phyloP scores from a whole-genome alignment of 1,139 yeast species.

The Suhomyces guaymorum region DNA sequence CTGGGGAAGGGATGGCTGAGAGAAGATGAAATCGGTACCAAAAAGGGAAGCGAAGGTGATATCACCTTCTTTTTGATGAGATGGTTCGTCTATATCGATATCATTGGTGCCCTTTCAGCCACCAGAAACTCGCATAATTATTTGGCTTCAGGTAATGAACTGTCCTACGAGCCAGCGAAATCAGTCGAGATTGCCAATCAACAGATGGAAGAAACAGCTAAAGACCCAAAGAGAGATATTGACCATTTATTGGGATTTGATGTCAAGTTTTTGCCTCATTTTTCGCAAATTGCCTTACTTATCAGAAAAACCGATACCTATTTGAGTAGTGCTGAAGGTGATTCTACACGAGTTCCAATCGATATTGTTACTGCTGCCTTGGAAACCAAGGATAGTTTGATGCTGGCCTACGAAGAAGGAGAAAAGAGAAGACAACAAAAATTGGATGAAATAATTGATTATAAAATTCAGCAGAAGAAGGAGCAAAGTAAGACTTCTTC shows the following conservation, averaged over 20 bases:
- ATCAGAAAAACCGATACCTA: slow-evolving; percentile 40
- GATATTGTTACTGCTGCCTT: slow-evolving; percentile 45
- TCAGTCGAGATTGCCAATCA: slow-evolving; percentile 18
- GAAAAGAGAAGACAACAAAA: slow-evolving; percentile 36
- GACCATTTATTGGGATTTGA: slow-evolving; percentile 65
- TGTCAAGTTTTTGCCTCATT: slow-evolving; percentile 49
- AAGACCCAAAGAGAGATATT: slow-evolving; percentile 44
- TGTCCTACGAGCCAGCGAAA: slow-evolving; percentile 20
- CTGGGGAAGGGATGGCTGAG: slow-evolving; percentile 2
- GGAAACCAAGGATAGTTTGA: slow-evolving; percentile 44
- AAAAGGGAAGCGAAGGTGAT: slow-evolving; percentile 32
- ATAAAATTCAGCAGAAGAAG: slow-evolving; percentile 17
- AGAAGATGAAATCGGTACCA: slow-evolving; percentile 1
- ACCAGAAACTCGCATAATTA: slow-evolving; percentile 35
- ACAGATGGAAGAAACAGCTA: slow-evolving; percentile 6
- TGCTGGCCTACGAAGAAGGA: slow-evolving; percentile 32
- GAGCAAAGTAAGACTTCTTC: slow-evolving; percentile 14
- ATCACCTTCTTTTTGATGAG: slow-evolving; percentile 62
- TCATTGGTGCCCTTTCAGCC: slow-evolving; percentile 59
- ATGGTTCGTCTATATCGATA: slow-evolving; percentile 74
- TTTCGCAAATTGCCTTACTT: slow-evolving; percentile 47
- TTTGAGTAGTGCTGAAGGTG: slow-evolving; percentile 15
- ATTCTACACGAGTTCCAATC: slow-evolving; percentile 28
- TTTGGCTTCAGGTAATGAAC: slow-evolving; percentile 17
- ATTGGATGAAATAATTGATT: slow-evolving; percentile 30